These are phyloP conservation scores for Cucumis variabilis DNA, from an alignment of 331 rosid species.

Conservation along the genomic window DNA sequence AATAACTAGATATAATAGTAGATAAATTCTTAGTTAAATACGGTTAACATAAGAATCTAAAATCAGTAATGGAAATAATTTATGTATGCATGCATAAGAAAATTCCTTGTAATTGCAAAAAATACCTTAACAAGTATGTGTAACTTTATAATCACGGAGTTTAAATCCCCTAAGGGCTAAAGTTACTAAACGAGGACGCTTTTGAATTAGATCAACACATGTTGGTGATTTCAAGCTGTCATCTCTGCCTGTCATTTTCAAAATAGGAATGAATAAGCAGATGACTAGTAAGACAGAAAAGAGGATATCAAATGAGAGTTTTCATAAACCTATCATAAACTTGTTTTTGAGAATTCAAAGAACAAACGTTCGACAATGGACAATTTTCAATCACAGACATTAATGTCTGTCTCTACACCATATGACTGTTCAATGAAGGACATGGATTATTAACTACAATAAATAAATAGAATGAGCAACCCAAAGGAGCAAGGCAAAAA, in stretches of 20 bases:
- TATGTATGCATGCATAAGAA: not conserved
- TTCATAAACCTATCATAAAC: too few species aligned
- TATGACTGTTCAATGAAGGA: slow-evolving; percentile 63
- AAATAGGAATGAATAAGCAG: slow-evolving; percentile 44
- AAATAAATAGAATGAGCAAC: slow-evolving; percentile 36
- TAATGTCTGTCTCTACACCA: slow-evolving; percentile 93
- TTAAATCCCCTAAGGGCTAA: slow-evolving; percentile 96
- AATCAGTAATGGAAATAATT: not conserved
- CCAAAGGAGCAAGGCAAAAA: slow-evolving; percentile 15
- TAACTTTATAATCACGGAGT: slow-evolving; percentile 88
- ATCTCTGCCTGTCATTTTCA: slow-evolving; percentile 79
- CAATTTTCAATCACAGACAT: slow-evolving; percentile 84
- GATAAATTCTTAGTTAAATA: slow-evolving; percentile 4
- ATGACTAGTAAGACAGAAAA: slow-evolving; percentile 25
- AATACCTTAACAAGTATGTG: slow-evolving; percentile 90
- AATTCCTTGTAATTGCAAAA: slow-evolving; percentile 21
- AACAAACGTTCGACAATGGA: slow-evolving; percentile 82
- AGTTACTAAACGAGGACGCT: slow-evolving; percentile 80
- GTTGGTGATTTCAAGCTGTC: slow-evolving; percentile 96
- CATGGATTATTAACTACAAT: slow-evolving; percentile 18
- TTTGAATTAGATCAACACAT: slow-evolving; percentile 66
- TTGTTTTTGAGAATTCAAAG: slow-evolving; percentile 95
- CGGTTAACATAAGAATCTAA: slow-evolving; percentile 16
- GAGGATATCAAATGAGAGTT: slow-evolving; percentile 26
- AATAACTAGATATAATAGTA: not conserved